phyloP scores from a whole-genome alignment of 1,139 yeast genomes.

The Taphrina deformans region DNA sequence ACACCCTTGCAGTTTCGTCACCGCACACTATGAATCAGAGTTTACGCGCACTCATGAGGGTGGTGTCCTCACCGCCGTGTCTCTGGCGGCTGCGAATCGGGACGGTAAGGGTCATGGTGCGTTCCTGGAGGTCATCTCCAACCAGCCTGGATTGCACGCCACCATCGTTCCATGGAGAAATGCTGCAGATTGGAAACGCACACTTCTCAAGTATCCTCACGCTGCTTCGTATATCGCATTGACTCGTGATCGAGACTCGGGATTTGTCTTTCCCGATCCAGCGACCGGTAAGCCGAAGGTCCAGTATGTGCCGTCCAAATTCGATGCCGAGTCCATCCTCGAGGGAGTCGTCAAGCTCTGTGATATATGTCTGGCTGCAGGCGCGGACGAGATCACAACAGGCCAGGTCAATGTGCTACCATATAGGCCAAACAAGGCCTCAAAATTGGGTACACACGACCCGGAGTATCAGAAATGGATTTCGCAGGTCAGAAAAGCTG shows the following conservation, averaged over 20 bases:
- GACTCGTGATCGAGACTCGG: slow-evolving; percentile 54
- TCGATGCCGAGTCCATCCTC: slow-evolving; percentile 51
- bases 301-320: slow-evolving; percentile 51
- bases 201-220: slow-evolving; percentile 50
- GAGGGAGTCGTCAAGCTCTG: slow-evolving; percentile 51
- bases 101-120: slow-evolving; percentile 63
- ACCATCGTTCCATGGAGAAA: slow-evolving; percentile 53
- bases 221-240: slow-evolving; percentile 52
- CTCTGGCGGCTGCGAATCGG: slow-evolving; percentile 53
- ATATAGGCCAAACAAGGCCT: slow-evolving; percentile 50
- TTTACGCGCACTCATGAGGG: slow-evolving; percentile 49
- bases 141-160: slow-evolving; percentile 51
- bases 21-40: slow-evolving; percentile 50
- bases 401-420: slow-evolving; percentile 46
- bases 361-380: slow-evolving; percentile 55
- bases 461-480: slow-evolving; percentile 55
- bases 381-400: slow-evolving; percentile 54
- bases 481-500: slow-evolving; percentile 44
- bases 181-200: slow-evolving; percentile 48
- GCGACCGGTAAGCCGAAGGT: slow-evolving; percentile 48
- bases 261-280: slow-evolving; percentile 49
- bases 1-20: slow-evolving; percentile 54
- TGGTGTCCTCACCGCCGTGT: slow-evolving; percentile 58
- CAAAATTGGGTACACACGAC: slow-evolving; percentile 51
- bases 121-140: slow-evolving; percentile 56